Evolutionary conservation across 371 early-diverging fungal genomes (phyloP), one percentile per base, ranked within the genome.

Genomic region (Mycotypha africana): DNA sequence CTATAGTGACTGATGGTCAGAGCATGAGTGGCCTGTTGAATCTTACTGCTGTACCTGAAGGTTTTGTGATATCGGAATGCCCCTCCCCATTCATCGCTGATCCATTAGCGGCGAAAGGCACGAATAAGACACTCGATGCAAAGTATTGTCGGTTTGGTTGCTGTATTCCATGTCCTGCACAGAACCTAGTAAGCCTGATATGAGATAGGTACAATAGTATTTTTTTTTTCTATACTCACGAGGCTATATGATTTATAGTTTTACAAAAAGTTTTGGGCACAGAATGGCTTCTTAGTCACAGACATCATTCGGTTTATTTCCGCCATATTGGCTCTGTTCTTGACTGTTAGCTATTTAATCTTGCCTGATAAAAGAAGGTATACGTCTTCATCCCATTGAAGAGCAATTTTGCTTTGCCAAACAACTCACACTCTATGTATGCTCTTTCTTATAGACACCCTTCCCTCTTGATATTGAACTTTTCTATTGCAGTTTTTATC

Each of bases 381-480:
- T n/a, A n/a, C n/a, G n/a, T n/a, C n/a, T n/a, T n/a, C n/a, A n/a
- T n/a, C n/a, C n/a, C 8, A 10, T n/a, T n/a, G n/a, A n/a, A n/a
- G n/a, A n/a, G n/a, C n/a, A n/a, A n/a, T n/a, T n/a, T n/a, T n/a
- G n/a, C n/a, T n/a, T n/a, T n/a, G n/a, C n/a, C n/a, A n/a, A n/a
- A n/a, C n/a, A n/a, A n/a, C n/a, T n/a, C n/a, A n/a, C n/a, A n/a
- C n/a, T n/a, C n/a, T n/a, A n/a, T n/a, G n/a, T n/a, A n/a, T n/a
- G n/a, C n/a, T n/a, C n/a, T 12, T 2, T 40, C 43, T 21, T 10
- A 25, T 16, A 51, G 51, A 46, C 86, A 85, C 51, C 86, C 86
- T n/a, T 81, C 79, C 1, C 67, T 79, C 11, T 62, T 85, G 49
- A 81, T 85, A 32, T 55, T 85, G 24, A 76, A 78, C 52, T 66